phyloP scores from a whole-genome alignment of 2,329 filamentous ascomycete genomes.

The Monosporascus sp. region DNA sequence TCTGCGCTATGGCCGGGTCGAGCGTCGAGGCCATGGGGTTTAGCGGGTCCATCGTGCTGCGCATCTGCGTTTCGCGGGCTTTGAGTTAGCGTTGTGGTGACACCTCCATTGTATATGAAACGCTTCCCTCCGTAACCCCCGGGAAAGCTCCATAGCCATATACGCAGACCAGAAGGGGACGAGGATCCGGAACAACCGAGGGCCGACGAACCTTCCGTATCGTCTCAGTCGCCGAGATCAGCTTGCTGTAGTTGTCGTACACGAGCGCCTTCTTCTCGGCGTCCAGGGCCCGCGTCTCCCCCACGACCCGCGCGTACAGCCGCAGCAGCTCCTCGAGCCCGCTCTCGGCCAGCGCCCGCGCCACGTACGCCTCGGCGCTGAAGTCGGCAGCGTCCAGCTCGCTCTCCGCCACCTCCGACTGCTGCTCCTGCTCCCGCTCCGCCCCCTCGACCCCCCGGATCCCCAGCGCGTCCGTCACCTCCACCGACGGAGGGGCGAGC shows the following conservation, averaged over 20 bases:
- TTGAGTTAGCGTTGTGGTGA: neutral
- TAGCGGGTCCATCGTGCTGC: conserved; percentile 73
- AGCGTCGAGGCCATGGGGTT: conserved; percentile 69
- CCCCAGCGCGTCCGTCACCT: conserved; percentile 36
- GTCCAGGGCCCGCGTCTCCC: conserved; percentile 83
- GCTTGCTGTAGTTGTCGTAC: conserved; percentile 96
- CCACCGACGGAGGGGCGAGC: conserved; percentile 32
- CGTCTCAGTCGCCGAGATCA: conserved; percentile 94
- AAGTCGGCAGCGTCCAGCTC: conserved; percentile 74
- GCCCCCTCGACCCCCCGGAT: conserved; percentile 16
- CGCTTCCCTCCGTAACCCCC: neutral
- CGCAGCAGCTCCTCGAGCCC: conserved; percentile 64
- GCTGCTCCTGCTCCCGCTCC: conserved; percentile 23
- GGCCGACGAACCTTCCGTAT: conserved; percentile 62
- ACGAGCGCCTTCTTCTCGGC: conserved; percentile 96
- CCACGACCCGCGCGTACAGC: conserved; percentile 65
- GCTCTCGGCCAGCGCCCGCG: conserved; percentile 54
- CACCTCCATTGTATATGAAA: neutral
- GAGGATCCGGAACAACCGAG: too few relatives aligned
- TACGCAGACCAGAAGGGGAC: neutral
- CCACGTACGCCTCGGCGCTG: conserved; percentile 64
- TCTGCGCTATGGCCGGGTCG: conserved; percentile 67
- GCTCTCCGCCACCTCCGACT: conserved; percentile 55
- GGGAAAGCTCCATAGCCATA: too few relatives aligned
- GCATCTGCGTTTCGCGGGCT: conserved; percentile 50